Evolutionary conservation across 2,329 filamentous ascomycete genomes (phyloP).

Genomic region (Fonsecaea pedrosoi): DNA sequence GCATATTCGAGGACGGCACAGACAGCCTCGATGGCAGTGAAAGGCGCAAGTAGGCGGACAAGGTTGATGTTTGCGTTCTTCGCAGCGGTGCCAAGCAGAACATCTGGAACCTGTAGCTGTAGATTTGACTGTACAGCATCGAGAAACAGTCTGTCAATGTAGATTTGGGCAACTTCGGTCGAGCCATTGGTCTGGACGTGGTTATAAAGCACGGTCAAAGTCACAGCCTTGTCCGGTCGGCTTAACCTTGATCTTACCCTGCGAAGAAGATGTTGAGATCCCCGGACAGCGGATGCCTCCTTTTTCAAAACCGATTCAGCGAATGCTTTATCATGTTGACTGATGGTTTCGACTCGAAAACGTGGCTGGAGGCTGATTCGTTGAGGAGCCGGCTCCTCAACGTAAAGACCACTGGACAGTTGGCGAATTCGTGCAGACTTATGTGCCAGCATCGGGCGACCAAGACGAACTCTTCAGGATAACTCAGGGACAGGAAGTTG

Average conservation of each 20-base stretch:
- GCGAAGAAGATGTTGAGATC: constrained; percentile 21
- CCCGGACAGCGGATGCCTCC: constrained; percentile 16
- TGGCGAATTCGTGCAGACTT: constrained; percentile 18
- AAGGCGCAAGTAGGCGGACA: constrained; percentile 17
- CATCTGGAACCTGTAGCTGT: constrained; percentile 7
- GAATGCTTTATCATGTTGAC: constrained; percentile 21
- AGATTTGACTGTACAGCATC: constrained; percentile 10
- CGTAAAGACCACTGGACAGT: constrained; percentile 10
- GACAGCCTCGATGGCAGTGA: constrained; percentile 13
- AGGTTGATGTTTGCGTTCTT: constrained; percentile 20
- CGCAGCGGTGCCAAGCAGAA: constrained; percentile 7
- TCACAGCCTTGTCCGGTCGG: constrained; percentile 19
- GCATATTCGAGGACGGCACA: constrained; percentile 14
- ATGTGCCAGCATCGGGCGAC: constrained; percentile 14
- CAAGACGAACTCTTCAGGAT: not conserved
- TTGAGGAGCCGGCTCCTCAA: constrained; percentile 10
- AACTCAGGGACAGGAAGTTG: not conserved
- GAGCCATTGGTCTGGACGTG: constrained; percentile 22
- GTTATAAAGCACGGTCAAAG: constrained; percentile 17
- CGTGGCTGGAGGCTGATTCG: constrained; percentile 21
- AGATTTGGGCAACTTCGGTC: constrained; percentile 23
- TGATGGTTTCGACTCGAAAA: constrained; percentile 22
- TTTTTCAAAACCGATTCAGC: constrained; percentile 21
- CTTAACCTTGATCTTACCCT: constrained; percentile 21
- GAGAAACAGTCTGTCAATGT: constrained; percentile 19